These are phyloP conservation scores for Kwoniella bestiolae DNA, from an alignment of 768 basidiomycete species.

Conservation along the genomic window DNA sequence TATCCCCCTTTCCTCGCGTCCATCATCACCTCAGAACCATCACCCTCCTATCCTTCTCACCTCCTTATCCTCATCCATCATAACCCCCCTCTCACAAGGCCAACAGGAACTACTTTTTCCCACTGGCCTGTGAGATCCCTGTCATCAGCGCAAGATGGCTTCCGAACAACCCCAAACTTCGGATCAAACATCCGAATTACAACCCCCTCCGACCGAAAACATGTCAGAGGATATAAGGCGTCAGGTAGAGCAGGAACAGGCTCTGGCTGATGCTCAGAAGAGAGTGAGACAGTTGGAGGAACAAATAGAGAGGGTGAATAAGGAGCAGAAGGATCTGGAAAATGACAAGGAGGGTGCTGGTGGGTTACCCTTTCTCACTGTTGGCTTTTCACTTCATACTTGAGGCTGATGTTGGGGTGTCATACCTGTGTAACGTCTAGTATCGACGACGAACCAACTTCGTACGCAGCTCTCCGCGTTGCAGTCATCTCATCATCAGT, in stretches of 20 bases:
- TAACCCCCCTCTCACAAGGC: neutral
- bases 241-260: conserved; percentile 52
- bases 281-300: conserved; percentile 36
- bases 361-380: conserved; percentile 51
- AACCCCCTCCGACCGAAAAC: neutral
- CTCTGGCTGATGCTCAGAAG: conserved; percentile 45
- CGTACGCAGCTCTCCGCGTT: conserved; percentile 41
- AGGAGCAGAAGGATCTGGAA: conserved; percentile 68
- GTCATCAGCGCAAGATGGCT: neutral
- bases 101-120: neutral
- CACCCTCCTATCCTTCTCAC: neutral
- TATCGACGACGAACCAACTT: conserved; percentile 38
- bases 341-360: conserved; percentile 58
- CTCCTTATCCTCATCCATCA: neutral
- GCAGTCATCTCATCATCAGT: conserved; percentile 50
- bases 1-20: neutral
- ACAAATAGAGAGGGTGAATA: conserved; percentile 69
- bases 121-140: neutral
- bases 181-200: conserved; percentile 1
- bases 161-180: neutral
- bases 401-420: neutral
- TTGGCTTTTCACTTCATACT: conserved; percentile 46
- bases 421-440: conserved; percentile 6
- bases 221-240: conserved; percentile 35
- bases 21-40: neutral